Evolutionary conservation across 306 rosid genomes (phyloP), one percentile per base, ranked within the genome.

Genomic region (Canavalia ensiformis): DNA sequence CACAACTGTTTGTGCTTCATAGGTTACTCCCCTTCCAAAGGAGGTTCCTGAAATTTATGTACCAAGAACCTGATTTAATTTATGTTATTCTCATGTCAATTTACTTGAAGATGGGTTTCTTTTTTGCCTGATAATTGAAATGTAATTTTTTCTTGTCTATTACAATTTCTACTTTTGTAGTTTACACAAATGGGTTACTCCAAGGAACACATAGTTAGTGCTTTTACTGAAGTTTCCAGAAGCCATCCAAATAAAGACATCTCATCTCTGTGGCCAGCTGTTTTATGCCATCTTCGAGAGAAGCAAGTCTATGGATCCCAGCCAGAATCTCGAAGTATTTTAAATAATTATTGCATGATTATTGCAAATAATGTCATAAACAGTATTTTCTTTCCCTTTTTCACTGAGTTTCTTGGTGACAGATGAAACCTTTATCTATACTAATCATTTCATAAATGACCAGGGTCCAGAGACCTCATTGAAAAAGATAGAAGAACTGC

Each of bases 171-270:
- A 50, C 52, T 73, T 55, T 55, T 79, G 72, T 75, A 95, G 99
- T 92, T 91, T 81, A 82, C 89, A 78, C 59, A 68, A 52, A 89
- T 89, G 97, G 99, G 99, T n/a, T 93, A 88, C 90, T 83, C 93
- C 57, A 88, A 86, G 89, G 95, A 95, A 79, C 90, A 89, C 70
- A 82, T 91, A 83, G 68, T 84, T 73, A 47, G n/a, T 76, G 92
- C 97, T 54, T 86, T 86, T 41, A 18, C 75, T 72, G 92, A 89
- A 80, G 93, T 91, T 79, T 90, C 90, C 37, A 66, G 84, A 80
- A 83, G 84, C 79, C 84, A 82, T 51, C 86, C 86, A 58, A 74
- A 81, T 75, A 89, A 91, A 91, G 92, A 93, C 33, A 66, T 81
- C 69, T 88, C 92, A 70, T 87, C 87, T 60, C 69, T 92, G 75